A percentile compares a stretch with the other conserved stretches of the same genome.
Evolutionary conservation across 2,329 filamentous ascomycete species (phyloP).

Genomic region (Rugonectria rugulosa): DNA sequence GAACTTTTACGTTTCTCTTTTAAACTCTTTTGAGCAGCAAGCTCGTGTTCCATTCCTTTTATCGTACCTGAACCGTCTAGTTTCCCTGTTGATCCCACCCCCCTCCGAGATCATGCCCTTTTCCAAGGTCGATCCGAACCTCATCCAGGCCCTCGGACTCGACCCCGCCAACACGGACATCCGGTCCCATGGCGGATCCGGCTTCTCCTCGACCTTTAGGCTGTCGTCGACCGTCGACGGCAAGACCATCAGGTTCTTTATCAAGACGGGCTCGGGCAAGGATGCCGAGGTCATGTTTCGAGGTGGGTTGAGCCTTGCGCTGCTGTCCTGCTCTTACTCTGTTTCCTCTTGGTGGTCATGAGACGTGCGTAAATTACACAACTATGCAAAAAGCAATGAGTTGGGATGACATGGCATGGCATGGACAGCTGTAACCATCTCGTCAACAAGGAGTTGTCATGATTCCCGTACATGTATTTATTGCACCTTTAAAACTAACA

Average conservation of each 20-base stretch:
- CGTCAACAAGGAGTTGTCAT: constrained; percentile 5
- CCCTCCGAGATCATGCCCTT: constrained; percentile 46
- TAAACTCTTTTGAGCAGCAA: no score
- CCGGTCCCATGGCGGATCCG: constrained; percentile 69
- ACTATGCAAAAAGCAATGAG: no score
- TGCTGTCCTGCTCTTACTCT: constrained; percentile 25
- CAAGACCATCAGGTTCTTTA: constrained; percentile 66
- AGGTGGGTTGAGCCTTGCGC: constrained; percentile 53
- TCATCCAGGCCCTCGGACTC: constrained; percentile 67
- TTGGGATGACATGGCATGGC: no score
- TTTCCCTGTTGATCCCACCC: constrained; percentile 20
- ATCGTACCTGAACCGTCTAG: not conserved
- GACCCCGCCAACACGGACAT: constrained; percentile 63
- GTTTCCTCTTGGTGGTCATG: not conserved
- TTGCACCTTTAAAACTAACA: not conserved
- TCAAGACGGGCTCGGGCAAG: constrained; percentile 72
- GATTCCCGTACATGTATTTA: constrained; percentile 4
- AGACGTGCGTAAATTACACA: no score
- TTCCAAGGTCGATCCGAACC: constrained; percentile 66
- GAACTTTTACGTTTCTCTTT: no score
- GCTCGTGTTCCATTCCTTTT: not conserved
- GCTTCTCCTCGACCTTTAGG: constrained; percentile 73
- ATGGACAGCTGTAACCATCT: not conserved
- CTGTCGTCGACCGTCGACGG: constrained; percentile 56
- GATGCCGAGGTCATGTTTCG: constrained; percentile 74